Evolutionary conservation across 768 basidiomycete genomes (phyloP).

Genomic region (Mycena maculata): DNA sequence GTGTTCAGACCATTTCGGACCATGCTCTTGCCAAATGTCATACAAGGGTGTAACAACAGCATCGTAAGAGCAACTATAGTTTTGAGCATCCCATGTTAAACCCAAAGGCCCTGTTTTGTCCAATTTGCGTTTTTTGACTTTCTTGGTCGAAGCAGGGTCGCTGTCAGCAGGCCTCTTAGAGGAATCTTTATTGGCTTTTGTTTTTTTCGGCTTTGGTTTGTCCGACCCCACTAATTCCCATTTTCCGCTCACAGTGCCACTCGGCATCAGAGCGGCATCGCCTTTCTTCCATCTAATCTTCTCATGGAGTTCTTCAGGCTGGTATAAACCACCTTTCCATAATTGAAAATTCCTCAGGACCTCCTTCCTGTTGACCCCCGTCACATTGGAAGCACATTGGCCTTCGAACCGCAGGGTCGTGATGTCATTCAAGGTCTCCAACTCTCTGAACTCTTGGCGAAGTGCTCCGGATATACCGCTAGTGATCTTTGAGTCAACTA

Average conservation of each 20-base stretch:
- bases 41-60: neutral
- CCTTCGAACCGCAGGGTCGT: neutral
- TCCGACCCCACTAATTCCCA: neutral
- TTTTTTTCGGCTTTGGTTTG: neutral
- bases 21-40: neutral
- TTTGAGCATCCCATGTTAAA: neutral
- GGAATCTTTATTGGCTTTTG: neutral
- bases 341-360: neutral
- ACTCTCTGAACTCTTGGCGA: neutral
- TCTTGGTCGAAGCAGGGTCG: neutral
- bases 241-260: neutral
- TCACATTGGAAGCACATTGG: neutral
- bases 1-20: neutral
- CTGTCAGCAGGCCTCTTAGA: too few relatives aligned
- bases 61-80: neutral
- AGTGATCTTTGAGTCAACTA: neutral
- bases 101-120: neutral
- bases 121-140: neutral
- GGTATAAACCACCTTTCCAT: neutral
- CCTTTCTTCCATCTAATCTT: neutral
- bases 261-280: neutral
- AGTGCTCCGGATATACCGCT: neutral
- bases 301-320: neutral
- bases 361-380: neutral
- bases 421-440: neutral